Conservation (phyloP, 768 basidiomycete genomes). For the Boletus subparvulus region DNA sequence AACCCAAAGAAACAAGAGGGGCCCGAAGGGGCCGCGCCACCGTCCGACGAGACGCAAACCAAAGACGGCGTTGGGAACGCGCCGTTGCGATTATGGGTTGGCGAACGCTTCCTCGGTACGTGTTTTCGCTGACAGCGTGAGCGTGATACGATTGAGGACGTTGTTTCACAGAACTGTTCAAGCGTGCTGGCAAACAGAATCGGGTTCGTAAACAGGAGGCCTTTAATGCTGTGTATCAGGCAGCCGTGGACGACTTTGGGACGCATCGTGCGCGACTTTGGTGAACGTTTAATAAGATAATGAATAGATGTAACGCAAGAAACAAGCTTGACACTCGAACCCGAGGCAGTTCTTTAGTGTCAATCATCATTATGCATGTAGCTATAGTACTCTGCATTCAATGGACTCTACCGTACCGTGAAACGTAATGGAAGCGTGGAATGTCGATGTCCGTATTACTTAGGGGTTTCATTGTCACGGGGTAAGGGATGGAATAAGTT, state of each 20-base stretch:
- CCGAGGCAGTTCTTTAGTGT: not conserved
- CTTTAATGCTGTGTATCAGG: slow-evolving; percentile 38
- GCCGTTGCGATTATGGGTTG: slow-evolving; percentile 68
- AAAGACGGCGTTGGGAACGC: slow-evolving; percentile 55
- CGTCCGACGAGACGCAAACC: slow-evolving; percentile 4
- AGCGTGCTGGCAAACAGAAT: slow-evolving; percentile 53
- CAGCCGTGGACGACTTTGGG: slow-evolving; percentile 20
- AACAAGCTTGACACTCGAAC: not conserved
- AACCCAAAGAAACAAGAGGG: slow-evolving; percentile 23
- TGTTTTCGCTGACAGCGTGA: not conserved
- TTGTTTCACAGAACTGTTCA: slow-evolving; percentile 50
- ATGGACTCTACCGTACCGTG: no score
- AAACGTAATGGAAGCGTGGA: not conserved
- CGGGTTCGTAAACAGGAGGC: slow-evolving; percentile 46
- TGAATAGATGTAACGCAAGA: not conserved
- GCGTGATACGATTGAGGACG: not conserved
- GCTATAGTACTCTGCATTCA: not conserved
- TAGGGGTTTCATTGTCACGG: not conserved
- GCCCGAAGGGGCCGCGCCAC: not conserved
- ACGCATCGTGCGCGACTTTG: slow-evolving; percentile 15
- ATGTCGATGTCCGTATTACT: no score
- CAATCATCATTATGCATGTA: not conserved
- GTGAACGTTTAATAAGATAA: not conserved
- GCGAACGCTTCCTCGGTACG: slow-evolving; percentile 64
- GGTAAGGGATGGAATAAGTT: not conserved